Conservation (phyloP, 768 basidiomycete genomes). For the Psilocybe tampanensis region DNA sequence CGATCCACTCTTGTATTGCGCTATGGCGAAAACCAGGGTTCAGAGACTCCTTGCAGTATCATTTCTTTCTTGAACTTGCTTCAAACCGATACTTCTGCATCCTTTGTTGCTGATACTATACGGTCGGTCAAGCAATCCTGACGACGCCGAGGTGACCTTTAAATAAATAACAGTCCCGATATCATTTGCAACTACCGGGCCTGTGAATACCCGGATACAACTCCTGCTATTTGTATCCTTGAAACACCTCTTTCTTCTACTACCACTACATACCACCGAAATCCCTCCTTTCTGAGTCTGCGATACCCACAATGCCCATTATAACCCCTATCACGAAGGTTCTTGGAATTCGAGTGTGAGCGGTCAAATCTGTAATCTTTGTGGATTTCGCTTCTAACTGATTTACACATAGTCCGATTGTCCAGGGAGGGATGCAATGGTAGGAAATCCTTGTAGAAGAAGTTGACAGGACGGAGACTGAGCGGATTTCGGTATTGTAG, state of each 20-base stretch:
- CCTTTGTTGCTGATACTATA: not conserved
- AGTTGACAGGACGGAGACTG: not conserved
- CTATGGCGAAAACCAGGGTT: not conserved
- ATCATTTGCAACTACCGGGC: not conserved
- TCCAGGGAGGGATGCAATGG: conserved; percentile 95
- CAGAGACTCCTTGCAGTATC: too few relatives aligned
- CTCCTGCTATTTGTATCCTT: not conserved
- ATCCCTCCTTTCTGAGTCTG: not conserved
- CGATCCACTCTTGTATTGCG: not conserved
- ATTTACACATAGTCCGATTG: conserved; percentile 56
- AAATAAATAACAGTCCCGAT: not conserved
- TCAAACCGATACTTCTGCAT: not conserved
- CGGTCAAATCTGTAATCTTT: conserved; percentile 24
- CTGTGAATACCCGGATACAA: not conserved
- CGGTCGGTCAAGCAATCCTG: not conserved
- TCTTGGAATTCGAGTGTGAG: conserved; percentile 65
- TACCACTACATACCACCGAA: not conserved
- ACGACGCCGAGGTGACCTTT: not conserved
- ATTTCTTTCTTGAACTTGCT: not conserved
- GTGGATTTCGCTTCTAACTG: not conserved
- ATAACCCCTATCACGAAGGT: conserved; percentile 65
- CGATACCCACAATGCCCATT: conserved; percentile 35
- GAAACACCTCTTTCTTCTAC: not conserved
- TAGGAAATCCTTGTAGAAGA: conserved; percentile 27
- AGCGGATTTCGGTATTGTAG: conserved; percentile 34